phyloP scores from a whole-genome alignment of 208 protist species.

The Angomonas ambiguus region DNA sequence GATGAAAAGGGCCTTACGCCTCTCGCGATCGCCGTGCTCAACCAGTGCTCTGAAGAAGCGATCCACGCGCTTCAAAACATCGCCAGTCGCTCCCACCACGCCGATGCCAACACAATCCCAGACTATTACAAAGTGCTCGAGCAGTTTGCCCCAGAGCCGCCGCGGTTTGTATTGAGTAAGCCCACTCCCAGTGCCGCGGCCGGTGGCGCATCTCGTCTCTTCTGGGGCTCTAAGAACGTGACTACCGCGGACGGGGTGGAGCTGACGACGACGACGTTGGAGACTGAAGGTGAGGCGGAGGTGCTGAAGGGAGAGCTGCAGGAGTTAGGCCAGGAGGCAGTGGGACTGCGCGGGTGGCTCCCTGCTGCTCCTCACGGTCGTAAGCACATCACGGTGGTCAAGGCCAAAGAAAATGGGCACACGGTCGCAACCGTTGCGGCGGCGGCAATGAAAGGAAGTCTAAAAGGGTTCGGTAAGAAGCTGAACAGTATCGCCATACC shows the following conservation, averaged over 20 bases:
- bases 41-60: slow-evolving; percentile 20
- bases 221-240: slow-evolving; percentile 3
- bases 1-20: slow-evolving; percentile 72
- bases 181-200: slow-evolving; percentile 28
- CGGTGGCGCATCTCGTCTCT: slow-evolving; percentile 4
- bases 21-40: slow-evolving; percentile 72
- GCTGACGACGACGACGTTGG: slow-evolving; percentile 2
- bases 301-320: slow-evolving; percentile 21
- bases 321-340: slow-evolving; percentile 14
- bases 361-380: slow-evolving; percentile 12
- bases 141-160: slow-evolving; percentile 50
- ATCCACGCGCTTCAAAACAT: slow-evolving; percentile 22
- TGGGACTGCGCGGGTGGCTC: slow-evolving; percentile 20
- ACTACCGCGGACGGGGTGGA: not conserved
- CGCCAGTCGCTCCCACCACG: slow-evolving; percentile 13
- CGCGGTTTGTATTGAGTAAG: slow-evolving; percentile 72
- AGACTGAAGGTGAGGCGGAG: slow-evolving; percentile 16
- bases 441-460: not conserved
- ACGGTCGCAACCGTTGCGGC: slow-evolving; percentile 12
- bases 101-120: slow-evolving; percentile 9
- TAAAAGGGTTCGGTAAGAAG: slow-evolving; percentile 14
- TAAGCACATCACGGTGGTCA: not conserved
- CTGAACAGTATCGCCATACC: not conserved
- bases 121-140: slow-evolving; percentile 40
- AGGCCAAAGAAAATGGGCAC: slow-evolving; percentile 16